Percentiles rank a stretch among this genome's conserved stretches.
Evolutionary conservation across 1,284 basidiomycete species (phyloP).

Genomic region (Cutaneotrichosporon daszewskae): DNA sequence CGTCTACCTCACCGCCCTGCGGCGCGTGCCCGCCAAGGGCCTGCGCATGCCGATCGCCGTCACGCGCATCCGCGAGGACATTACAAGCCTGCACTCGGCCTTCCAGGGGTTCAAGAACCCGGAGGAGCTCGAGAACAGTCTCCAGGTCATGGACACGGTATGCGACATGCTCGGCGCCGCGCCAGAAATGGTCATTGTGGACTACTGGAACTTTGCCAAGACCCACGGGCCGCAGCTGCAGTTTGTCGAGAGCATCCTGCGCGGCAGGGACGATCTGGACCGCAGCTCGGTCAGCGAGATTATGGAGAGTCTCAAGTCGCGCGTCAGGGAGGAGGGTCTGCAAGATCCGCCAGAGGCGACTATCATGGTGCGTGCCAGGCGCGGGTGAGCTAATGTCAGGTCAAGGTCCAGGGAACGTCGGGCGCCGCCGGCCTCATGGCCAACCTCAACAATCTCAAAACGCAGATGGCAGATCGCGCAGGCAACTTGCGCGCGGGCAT

Average conservation of each 20-base stretch:
- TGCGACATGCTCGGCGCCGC: constrained; percentile 81
- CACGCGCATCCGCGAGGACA: constrained; percentile 74
- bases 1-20: constrained; percentile 80
- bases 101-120: constrained; percentile 73
- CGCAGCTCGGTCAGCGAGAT: constrained; percentile 78
- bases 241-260: constrained; percentile 87
- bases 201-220: constrained; percentile 94
- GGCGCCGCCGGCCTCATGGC: constrained; percentile 32
- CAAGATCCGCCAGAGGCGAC: constrained; percentile 58
- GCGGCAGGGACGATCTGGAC: constrained; percentile 84
- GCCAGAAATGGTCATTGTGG: constrained; percentile 87
- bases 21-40: constrained; percentile 65
- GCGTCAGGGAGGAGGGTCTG: constrained; percentile 79
- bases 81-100: constrained; percentile 69
- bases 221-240: constrained; percentile 86
- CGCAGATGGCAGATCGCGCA: too few relatives aligned
- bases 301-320: constrained; percentile 89
- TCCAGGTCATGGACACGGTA: constrained; percentile 83
- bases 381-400: constrained; percentile 15
- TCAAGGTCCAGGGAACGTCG: constrained; percentile 30
- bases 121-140: constrained; percentile 72
- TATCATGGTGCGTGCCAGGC: constrained; percentile 54
- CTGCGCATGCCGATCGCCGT: constrained; percentile 79
- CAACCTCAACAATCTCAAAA: constrained; percentile 16
- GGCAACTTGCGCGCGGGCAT: too few relatives aligned